A percentile compares a stretch with the other conserved stretches of the same genome.
Conservation (phyloP, 2,329 filamentous ascomycete genomes). For the Stachybotrys echinatus region DNA sequence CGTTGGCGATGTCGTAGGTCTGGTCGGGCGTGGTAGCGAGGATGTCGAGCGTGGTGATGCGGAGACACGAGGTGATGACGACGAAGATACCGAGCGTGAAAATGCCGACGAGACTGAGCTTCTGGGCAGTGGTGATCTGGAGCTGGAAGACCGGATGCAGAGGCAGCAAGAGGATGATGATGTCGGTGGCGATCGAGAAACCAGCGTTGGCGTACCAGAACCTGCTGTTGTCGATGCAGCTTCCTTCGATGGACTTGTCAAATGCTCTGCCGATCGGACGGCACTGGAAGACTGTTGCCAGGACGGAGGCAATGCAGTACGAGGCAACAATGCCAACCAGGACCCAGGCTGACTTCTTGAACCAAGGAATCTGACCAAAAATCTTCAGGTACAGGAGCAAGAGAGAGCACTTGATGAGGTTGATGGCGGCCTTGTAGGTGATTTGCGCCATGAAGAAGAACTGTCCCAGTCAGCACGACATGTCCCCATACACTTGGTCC, state of each 20-base stretch:
- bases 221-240: constrained; percentile 35
- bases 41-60: constrained; percentile 22
- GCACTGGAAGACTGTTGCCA: constrained; percentile 21
- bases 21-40: constrained; percentile 18
- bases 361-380: constrained; percentile 20
- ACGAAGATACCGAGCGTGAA: constrained; percentile 32
- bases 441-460: constrained; percentile 19
- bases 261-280: constrained; percentile 31
- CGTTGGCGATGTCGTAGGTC: constrained; percentile 25
- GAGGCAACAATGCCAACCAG: constrained; percentile 16
- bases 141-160: constrained; percentile 37
- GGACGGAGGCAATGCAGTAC: constrained; percentile 20
- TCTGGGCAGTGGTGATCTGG: constrained; percentile 31
- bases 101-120: constrained; percentile 27
- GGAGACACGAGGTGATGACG: constrained; percentile 22
- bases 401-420: constrained; percentile 25
- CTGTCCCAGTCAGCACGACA: constrained; percentile 5
- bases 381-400: constrained; percentile 26
- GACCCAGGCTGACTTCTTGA: constrained; percentile 17
- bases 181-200: constrained; percentile 38
- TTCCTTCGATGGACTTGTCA: constrained; percentile 31
- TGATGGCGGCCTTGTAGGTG: constrained; percentile 24
- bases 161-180: constrained; percentile 38
- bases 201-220: constrained; percentile 43
- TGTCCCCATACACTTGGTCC: neutral